Base-by-base conservation (phyloP, 78 protist species). In the Tieghemostelium lacteum region DNA sequence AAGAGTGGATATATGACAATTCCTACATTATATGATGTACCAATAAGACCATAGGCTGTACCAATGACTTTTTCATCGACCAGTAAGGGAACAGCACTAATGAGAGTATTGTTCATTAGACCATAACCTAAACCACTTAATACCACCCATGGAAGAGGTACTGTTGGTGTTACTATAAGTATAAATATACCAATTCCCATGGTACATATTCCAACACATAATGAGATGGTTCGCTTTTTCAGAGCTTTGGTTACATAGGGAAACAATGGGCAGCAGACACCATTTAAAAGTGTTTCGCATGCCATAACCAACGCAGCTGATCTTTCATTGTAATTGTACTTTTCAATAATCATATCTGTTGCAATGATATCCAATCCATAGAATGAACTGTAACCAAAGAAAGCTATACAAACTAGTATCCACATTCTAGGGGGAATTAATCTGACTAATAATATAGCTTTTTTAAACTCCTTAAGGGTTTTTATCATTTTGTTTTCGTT, bases 301-400 rank as follows among this genome's bases (percentile, higher is more conserved):
- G 91, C 91, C 91, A 83, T 83, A 10, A 83, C 57, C 29, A 67
- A 3, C 0, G 91, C 65, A 0, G 91, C 91, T 19, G 20, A 49
- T 22, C 33, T 60, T 29, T 83, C 76, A 6, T 33, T 28, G 61
- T 83, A 83, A 2, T 36, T n/a, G 55, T 83, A 83, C 72, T 69
- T 83, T 60, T 83, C 91, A 42, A 69, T 58, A 17, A 73, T 63
- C 76, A 83, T 69, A 60, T 83, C 91, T 0, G 78, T 83, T 7
- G 34, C 63, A 28, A 83, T 66, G 20, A 83, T 83, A 69, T 83
- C 91, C 29, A 83, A 58, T 26, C 91, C 91, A 83, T 54, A 83
- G 49, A 69, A 83, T 39, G 77, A 24, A 31, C 66, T 67, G 31
- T 83, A 83, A 4, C 91, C 91, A 69, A 83, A 69, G 33, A 83